Base-by-base conservation (phyloP, 2,329 filamentous ascomycete genomes). In the Claviceps humidiphila region DNA sequence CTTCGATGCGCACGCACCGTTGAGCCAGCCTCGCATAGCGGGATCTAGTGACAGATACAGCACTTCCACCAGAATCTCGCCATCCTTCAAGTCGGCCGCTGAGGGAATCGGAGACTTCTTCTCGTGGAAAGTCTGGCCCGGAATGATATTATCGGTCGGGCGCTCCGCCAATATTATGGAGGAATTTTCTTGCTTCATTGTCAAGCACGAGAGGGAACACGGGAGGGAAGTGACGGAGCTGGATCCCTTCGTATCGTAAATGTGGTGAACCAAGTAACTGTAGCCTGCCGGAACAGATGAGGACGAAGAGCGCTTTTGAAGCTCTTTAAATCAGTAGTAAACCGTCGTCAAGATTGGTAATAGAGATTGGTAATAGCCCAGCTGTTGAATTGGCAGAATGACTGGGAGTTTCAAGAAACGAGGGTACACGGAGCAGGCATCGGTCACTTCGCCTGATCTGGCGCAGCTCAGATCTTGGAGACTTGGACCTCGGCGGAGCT, bases 11-110 rank as follows among this genome's bases (percentile, higher is more conserved):
- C 16, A 61, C 67, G 37, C 58, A 77, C 75, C 74, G 56, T 78
- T 84, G 20, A 89, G 67, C 82, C 82, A 87, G 54, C 80, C 80
- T 59, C 85, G 77, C 84, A 87, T 87, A n/a, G 84, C 83, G 1
- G 85, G 84, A 66, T 88, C 85, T 41, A 88, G 72, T 9, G 80
- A 83, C 45, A 87, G 72, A 61, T 87, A 87, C 54, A 84, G 66
- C 1, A 66, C 64, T 64, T 80, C 75, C 45, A 80, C 66, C 49
- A 88, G 73, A 52, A 87, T 71, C 61, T 87, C 69, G 57, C 82
- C 82, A 71, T 81, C 75, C 63, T 82, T 74, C 43, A 85, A 71
- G 55, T 77, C 71, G 37, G 68, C 67, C 20, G 72, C 69, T 7
- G 74, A 68, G 58, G 77, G 77, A 4, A 77, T 71, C 1, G 76